Conservation (phyloP, 495 filamentous ascomycete species). For the Podospora tetraspora region DNA sequence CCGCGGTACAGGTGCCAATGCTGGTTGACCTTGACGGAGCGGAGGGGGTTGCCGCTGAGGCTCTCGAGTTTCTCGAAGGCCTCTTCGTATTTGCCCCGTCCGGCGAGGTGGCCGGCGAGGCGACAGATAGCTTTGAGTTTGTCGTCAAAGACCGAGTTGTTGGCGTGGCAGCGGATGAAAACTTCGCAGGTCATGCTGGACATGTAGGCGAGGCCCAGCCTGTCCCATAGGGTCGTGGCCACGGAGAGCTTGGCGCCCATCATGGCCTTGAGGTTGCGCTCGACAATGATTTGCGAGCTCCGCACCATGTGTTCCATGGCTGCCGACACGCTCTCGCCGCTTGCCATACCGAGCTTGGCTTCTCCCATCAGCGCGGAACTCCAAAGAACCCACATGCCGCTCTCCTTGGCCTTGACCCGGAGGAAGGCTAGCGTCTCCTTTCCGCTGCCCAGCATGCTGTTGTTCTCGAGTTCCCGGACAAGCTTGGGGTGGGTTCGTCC, state of each 20-base stretch:
- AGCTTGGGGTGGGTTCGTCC: slow-evolving; percentile 75
- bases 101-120: slow-evolving; percentile 41
- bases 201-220: slow-evolving; percentile 66
- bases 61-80: slow-evolving; percentile 61
- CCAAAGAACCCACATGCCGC: slow-evolving; percentile 79
- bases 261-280: slow-evolving; percentile 64
- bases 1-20: slow-evolving; percentile 71
- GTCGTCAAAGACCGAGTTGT: slow-evolving; percentile 66
- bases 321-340: slow-evolving; percentile 75
- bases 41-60: slow-evolving; percentile 60
- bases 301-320: slow-evolving; percentile 75
- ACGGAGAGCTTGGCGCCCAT: slow-evolving; percentile 69
- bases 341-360: slow-evolving; percentile 65
- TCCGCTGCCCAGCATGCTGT: slow-evolving; percentile 69
- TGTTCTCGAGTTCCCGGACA: slow-evolving; percentile 62
- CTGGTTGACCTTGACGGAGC: slow-evolving; percentile 72
- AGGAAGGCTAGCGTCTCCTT: slow-evolving; percentile 79
- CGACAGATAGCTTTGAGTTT: slow-evolving; percentile 56
- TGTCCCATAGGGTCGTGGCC: slow-evolving; percentile 64
- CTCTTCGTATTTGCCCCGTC: slow-evolving; percentile 64
- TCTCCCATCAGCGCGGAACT: slow-evolving; percentile 83
- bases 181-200: slow-evolving; percentile 66
- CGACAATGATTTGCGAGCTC: slow-evolving; percentile 74
- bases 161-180: slow-evolving; percentile 68
- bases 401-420: slow-evolving; percentile 82